Evolutionary conservation across 164 flowering plant genomes (phyloP), one percentile per base, ranked within the genome.

Genomic region (Stephania cephalantha): DNA sequence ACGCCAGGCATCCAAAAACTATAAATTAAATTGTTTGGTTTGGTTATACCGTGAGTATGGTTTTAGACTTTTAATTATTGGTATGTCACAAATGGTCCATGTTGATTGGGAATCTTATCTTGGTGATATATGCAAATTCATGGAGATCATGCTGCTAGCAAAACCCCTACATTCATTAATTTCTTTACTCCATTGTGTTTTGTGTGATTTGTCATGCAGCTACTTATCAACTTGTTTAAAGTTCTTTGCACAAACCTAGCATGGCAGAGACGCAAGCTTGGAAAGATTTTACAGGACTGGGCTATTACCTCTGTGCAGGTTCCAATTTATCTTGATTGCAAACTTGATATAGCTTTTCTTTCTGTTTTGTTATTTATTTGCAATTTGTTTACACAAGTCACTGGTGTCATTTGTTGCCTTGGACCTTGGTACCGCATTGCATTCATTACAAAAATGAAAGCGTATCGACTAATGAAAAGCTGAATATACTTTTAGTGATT

Each of bases 241-340:
- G 84, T 91, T 79, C 89, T 96, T 30, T 94, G 97, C 78, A 87
- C 99, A 73, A 96, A 96, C 87, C 71, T 88, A 81, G 91, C 99
- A 70, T 96, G 99, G 99, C 98, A 94, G 87, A 87, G 99, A 82
- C 98, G 98, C 67, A 93, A 96, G 83, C 95, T 96, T 81, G 99
- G 99, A 70, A 96, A 92, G 78, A 86, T 92, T 78, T 80, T 96
- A 78, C 95, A 96, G 79, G 99, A 96, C 76, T 96, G 99, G 99
- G 92, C 93, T 76, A 86, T 92, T 58, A 87, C 92, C 68, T 79
- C 87, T 71, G 78, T 89, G 58, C 99, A 96, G 98, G 99, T 93
- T 15, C 84, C 88, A 79, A 29, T 55, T 77, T 48, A 50, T 50
- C 55, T 50, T 50, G 55, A 50, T 7, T 9, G 55, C 55, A 70